Percentiles rank a stretch among this genome's conserved stretches.
These are phyloP conservation scores for Fusarium hostae DNA, from an alignment of 2,329 filamentous ascomycete species.

Conservation along the genomic window DNA sequence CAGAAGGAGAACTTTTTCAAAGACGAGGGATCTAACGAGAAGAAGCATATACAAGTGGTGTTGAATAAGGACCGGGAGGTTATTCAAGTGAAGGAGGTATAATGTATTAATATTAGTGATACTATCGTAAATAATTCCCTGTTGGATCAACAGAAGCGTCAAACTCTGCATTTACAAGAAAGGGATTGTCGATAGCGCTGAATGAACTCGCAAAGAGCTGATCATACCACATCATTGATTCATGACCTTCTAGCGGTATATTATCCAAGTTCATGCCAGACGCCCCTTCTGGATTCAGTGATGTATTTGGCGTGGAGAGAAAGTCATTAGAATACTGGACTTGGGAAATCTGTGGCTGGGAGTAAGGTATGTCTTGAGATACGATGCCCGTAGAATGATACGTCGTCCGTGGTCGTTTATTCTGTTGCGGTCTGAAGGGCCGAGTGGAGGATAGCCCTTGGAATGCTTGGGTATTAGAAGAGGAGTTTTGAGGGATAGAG, in stretches of 20 bases:
- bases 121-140: slow-evolving; percentile 45
- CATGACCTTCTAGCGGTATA: slow-evolving; percentile 45
- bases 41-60: slow-evolving; percentile 29
- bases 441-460: not conserved
- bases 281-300: not conserved
- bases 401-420: slow-evolving; percentile 1
- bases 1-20: slow-evolving; percentile 34
- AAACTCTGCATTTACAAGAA: slow-evolving; percentile 48
- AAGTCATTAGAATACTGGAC: not conserved
- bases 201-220: slow-evolving; percentile 50
- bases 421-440: not conserved
- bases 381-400: not conserved
- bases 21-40: not conserved
- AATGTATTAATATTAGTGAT: not conserved
- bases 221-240: slow-evolving; percentile 51
- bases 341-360: not conserved
- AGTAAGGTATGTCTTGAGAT: not conserved
- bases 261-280: slow-evolving; percentile 3
- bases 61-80: slow-evolving; percentile 21
- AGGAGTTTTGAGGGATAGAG: not conserved
- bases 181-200: slow-evolving; percentile 49
- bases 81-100: slow-evolving; percentile 19
- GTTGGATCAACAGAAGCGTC: slow-evolving; percentile 48
- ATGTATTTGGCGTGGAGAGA: not conserved
- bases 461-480: not conserved